phyloP scores from a whole-genome alignment of 768 basidiomycete genomes.

The Lactifluus subvellereus region DNA sequence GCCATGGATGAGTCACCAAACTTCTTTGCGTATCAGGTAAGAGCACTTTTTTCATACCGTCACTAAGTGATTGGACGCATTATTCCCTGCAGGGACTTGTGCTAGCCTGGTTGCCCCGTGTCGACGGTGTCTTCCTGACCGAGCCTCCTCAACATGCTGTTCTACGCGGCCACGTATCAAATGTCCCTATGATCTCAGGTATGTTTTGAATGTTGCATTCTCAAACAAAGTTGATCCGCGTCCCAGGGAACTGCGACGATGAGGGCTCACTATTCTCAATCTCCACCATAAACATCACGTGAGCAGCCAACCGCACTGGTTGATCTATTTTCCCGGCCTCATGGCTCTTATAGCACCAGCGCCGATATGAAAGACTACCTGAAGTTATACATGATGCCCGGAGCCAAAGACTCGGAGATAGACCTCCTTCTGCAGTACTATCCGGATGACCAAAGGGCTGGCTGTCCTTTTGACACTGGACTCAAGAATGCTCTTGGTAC shows the following conservation, averaged over 20 bases:
- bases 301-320: constrained; percentile 2
- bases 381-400: constrained; percentile 27
- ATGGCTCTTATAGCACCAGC: background rate
- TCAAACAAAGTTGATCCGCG: background rate
- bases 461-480: constrained; percentile 23
- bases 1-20: constrained; percentile 33
- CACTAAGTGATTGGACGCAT: background rate
- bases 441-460: constrained; percentile 17
- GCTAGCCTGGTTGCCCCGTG: constrained; percentile 27
- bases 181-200: constrained; percentile 26
- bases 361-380: constrained; percentile 9
- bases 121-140: constrained; percentile 28
- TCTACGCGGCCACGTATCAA: constrained; percentile 22
- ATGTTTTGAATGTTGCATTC: background rate
- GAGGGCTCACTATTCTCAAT: constrained; percentile 46
- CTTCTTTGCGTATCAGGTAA: constrained; percentile 33
- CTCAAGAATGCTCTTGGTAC: constrained; percentile 29
- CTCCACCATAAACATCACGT: constrained; percentile 30
- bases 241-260: constrained; percentile 50
- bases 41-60: background rate
- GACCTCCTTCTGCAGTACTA: constrained; percentile 26
- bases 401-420: constrained; percentile 21
- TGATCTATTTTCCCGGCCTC: background rate
- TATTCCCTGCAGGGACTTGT: constrained; percentile 23
- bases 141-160: constrained; percentile 25